Evolutionary conservation across 2,329 filamentous ascomycete species (phyloP).

Genomic region (Pestalotiopsis sp.): DNA sequence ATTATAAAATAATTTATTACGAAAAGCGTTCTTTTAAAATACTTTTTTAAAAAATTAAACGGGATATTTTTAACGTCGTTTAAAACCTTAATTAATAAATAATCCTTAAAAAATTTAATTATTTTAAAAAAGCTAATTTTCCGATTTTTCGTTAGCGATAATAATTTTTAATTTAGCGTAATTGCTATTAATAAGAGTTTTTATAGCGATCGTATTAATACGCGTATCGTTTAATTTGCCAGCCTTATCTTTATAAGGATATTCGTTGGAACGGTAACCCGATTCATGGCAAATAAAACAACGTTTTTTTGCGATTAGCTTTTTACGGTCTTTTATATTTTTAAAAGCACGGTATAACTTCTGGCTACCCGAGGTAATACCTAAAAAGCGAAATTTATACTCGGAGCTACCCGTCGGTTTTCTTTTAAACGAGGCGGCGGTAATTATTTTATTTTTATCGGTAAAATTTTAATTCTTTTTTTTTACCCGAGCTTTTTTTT

Average conservation of each 20-base stretch:
- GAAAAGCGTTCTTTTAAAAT: background rate
- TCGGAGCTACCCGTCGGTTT: background rate
- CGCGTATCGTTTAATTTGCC: background rate
- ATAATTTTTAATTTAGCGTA: background rate
- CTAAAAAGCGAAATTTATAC: background rate
- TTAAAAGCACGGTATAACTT: background rate
- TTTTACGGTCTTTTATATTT: background rate
- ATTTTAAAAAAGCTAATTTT: background rate
- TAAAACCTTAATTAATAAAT: no score
- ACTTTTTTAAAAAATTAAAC: no score
- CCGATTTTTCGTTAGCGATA: background rate
- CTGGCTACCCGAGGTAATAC: fast-evolving
- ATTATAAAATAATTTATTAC: background rate
- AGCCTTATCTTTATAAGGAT: background rate
- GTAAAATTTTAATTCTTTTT: background rate
- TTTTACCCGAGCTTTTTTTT: background rate
- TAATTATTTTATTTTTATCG: background rate
- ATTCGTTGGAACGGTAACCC: background rate
- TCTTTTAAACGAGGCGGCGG: no score
- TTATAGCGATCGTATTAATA: background rate
- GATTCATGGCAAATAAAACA: background rate
- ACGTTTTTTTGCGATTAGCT: background rate
- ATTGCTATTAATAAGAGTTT: no score
- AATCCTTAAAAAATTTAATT: conserved; percentile 3
- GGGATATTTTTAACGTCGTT: no score